These are phyloP conservation scores for Tylopilus subfusipes DNA, from an alignment of 768 basidiomycete species.

Conservation along the genomic window DNA sequence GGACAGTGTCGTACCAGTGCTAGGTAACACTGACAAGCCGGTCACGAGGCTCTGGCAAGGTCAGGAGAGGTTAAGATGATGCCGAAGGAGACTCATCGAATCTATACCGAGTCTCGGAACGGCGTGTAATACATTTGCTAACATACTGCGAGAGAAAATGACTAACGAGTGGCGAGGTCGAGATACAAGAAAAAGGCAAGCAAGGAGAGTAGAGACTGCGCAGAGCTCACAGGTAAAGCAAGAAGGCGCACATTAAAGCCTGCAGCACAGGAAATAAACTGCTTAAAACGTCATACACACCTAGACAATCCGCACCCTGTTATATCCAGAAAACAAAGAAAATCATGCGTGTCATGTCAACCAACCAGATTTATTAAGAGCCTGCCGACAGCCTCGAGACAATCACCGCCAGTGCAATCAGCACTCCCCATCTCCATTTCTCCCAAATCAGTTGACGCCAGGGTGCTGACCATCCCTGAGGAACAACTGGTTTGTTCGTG, in stretches of 20 bases:
- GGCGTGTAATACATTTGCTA: constrained; percentile 26
- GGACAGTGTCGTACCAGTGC: constrained; percentile 44
- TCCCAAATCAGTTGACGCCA: constrained; percentile 73
- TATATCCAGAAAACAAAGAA: constrained; percentile 15
- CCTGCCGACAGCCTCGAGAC: constrained; percentile 71
- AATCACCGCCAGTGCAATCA: constrained; percentile 74
- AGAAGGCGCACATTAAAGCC: constrained; percentile 11
- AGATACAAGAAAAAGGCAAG: constrained; percentile 12
- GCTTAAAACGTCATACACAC: constrained; percentile 16
- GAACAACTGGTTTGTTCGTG: constrained; percentile 30
- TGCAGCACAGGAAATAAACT: constrained; percentile 15
- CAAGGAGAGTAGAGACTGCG: constrained; percentile 2
- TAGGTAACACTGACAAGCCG: constrained; percentile 36
- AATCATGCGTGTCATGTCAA: constrained; percentile 1
- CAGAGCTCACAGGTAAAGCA: constrained; percentile 6
- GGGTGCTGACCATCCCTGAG: constrained; percentile 53
- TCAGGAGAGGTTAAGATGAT: background rate
- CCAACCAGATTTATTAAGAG: constrained; percentile 19
- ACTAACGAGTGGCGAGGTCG: constrained; percentile 18
- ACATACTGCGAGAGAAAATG: constrained; percentile 18
- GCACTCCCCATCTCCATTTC: constrained; percentile 80
- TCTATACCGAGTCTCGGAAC: constrained; percentile 8
- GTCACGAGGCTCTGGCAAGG: constrained; percentile 51
- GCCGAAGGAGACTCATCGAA: background rate
- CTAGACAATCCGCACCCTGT: constrained; percentile 13